These are phyloP conservation scores for Tephrocybe rancida DNA, from an alignment of 768 basidiomycete genomes.

Conservation along the genomic window DNA sequence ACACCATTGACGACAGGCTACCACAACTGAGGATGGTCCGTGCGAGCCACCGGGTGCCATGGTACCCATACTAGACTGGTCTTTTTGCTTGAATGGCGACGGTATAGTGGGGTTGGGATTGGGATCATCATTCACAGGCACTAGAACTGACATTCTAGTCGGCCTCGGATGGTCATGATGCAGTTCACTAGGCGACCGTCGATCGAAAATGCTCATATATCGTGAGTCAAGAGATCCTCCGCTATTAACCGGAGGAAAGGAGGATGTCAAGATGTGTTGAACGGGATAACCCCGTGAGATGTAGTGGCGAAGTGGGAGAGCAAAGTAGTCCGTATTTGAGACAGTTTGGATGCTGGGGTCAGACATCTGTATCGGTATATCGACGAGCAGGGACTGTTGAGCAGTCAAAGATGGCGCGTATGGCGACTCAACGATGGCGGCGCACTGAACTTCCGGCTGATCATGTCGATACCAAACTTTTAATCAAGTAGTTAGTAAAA, in stretches of 20 bases:
- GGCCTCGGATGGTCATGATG: slow-evolving; percentile 47
- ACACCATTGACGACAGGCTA: slow-evolving; percentile 85
- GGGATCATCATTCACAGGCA: slow-evolving; percentile 32
- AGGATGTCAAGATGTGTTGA: slow-evolving; percentile 41
- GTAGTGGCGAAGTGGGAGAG: slow-evolving; percentile 46
- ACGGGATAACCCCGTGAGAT: slow-evolving; percentile 44
- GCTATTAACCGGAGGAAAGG: slow-evolving; percentile 38
- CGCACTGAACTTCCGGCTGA: slow-evolving; percentile 48
- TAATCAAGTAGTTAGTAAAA: slow-evolving; percentile 43
- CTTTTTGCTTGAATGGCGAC: slow-evolving; percentile 34
- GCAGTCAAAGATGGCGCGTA: slow-evolving; percentile 48
- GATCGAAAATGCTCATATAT: slow-evolving; percentile 39
- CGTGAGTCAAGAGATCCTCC: slow-evolving; percentile 38
- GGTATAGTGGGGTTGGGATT: slow-evolving; percentile 33
- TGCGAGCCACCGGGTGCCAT: slow-evolving; percentile 32
- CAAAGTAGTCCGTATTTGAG: slow-evolving; percentile 44
- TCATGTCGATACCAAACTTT: slow-evolving; percentile 71
- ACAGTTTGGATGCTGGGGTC: slow-evolving; percentile 39
- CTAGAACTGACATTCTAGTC: slow-evolving; percentile 28
- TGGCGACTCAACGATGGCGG: slow-evolving; percentile 50
- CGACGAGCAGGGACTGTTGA: slow-evolving; percentile 54
- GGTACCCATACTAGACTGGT: slow-evolving; percentile 32
- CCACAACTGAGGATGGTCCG: slow-evolving; percentile 64
- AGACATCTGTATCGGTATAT: slow-evolving; percentile 45
- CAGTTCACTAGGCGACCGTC: slow-evolving; percentile 46